These are phyloP conservation scores for Omphalea diandra DNA, from an alignment of 441 rosid genomes.

Conservation along the genomic window DNA sequence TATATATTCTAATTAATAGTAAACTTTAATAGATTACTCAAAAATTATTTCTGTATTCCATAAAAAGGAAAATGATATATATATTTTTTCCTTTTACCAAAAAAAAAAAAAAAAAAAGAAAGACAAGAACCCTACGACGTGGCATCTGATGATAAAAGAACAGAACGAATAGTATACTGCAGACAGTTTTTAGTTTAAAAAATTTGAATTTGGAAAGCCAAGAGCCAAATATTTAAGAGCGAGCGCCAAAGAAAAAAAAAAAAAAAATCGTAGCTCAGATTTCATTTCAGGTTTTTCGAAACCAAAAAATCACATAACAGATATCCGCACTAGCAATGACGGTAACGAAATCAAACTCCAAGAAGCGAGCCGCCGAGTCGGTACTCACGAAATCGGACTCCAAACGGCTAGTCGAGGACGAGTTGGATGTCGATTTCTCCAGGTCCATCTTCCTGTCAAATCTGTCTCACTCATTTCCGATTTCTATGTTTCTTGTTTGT, in stretches of 20 bases:
- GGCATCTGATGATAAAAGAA: neutral
- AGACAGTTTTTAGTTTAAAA: neutral
- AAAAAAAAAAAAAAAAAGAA: neutral
- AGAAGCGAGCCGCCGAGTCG: constrained; percentile 51
- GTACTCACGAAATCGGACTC: constrained; percentile 43
- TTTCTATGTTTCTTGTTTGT: neutral
- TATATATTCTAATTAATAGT: no score
- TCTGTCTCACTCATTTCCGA: neutral
- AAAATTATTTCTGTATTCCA: no score
- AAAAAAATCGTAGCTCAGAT: neutral
- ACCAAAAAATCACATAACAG: neutral
- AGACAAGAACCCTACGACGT: neutral
- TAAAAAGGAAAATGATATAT: no score
- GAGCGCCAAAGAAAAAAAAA: neutral
- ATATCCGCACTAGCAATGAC: constrained; percentile 38
- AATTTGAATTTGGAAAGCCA: neutral
- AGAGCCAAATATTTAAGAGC: neutral
- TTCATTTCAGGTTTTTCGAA: neutral
- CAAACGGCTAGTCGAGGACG: constrained; percentile 41
- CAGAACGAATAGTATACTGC: constrained; percentile 7
- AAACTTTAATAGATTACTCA: no score
- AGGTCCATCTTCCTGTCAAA: constrained; percentile 34
- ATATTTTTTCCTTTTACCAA: no score
- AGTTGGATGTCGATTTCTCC: constrained; percentile 63
- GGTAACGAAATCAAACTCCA: constrained; percentile 39